Percentiles rank a stretch among this genome's conserved stretches.
phyloP scores from a whole-genome alignment of 2,329 filamentous ascomycete species.

The Apiospora aurea region DNA sequence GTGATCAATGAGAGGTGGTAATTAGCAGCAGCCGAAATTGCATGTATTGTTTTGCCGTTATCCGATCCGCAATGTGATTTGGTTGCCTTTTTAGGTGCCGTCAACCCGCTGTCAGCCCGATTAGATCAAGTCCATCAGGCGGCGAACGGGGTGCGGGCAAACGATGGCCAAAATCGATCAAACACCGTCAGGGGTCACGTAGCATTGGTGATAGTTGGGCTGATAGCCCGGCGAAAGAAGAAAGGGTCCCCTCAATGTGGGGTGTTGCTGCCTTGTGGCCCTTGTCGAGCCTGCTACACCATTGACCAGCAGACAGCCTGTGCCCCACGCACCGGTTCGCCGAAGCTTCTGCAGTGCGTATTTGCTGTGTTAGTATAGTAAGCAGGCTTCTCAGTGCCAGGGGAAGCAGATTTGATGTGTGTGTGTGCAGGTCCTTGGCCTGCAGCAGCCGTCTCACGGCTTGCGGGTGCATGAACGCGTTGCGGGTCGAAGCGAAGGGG shows the following conservation, averaged over 20 bases:
- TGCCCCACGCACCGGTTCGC: no score
- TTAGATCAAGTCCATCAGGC: neutral
- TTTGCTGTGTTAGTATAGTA: neutral
- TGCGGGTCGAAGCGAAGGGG: neutral
- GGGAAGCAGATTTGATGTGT: neutral
- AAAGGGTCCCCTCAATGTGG: neutral
- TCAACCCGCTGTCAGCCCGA: neutral
- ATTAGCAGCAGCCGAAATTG: neutral
- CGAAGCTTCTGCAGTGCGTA: no score
- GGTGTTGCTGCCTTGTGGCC: neutral
- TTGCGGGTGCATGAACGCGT: neutral
- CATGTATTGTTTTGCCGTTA: neutral
- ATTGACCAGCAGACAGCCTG: neutral
- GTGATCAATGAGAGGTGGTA: neutral
- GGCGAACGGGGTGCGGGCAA: no score
- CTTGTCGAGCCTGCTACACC: neutral
- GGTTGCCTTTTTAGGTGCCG: neutral
- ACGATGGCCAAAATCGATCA: neutral
- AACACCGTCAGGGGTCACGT: neutral
- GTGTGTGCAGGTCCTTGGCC: neutral
- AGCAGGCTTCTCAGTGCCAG: neutral
- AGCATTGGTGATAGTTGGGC: neutral
- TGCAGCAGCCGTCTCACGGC: neutral
- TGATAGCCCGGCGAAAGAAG: neutral
- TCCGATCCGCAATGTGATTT: neutral